Percentiles rank a stretch among this genome's conserved stretches.
Conservation (phyloP, 495 filamentous ascomycete genomes). For the Penicillium goetzii region DNA sequence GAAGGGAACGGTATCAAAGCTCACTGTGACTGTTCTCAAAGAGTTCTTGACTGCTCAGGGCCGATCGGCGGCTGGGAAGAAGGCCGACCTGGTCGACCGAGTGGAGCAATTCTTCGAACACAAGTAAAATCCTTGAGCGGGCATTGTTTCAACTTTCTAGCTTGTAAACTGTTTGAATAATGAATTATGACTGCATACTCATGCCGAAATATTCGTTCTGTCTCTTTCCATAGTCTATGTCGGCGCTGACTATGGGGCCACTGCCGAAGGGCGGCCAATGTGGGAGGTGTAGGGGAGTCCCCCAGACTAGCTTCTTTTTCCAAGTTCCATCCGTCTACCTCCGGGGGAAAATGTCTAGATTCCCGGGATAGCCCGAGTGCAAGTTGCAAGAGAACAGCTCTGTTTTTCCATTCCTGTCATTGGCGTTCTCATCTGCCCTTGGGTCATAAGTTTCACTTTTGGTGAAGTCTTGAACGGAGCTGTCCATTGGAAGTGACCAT, state of each 20-base stretch:
- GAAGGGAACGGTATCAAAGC: slow-evolving; percentile 64
- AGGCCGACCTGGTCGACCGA: slow-evolving; percentile 76
- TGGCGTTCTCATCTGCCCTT: background rate
- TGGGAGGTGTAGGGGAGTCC: slow-evolving; percentile 17
- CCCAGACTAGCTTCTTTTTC: background rate
- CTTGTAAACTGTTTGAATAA: slow-evolving; percentile 10
- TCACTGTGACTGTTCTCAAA: slow-evolving; percentile 73
- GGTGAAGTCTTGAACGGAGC: background rate
- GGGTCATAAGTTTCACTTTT: slow-evolving; percentile 28
- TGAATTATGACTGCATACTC: slow-evolving; percentile 20
- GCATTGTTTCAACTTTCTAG: background rate
- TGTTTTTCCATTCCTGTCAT: background rate
- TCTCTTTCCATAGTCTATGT: too few relatives aligned
- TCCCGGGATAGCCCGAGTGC: background rate
- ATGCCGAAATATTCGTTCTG: background rate
- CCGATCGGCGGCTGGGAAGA: slow-evolving; percentile 67
- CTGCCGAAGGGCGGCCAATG: too few relatives aligned
- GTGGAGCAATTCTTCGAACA: slow-evolving; percentile 77
- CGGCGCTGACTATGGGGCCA: too few relatives aligned
- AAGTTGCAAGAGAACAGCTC: background rate
- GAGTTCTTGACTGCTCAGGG: slow-evolving; percentile 66
- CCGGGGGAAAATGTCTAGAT: background rate
- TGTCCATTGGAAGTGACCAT: background rate
- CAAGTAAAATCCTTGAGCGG: slow-evolving; percentile 31
- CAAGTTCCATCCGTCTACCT: background rate